Evolutionary conservation across 768 basidiomycete genomes (phyloP).

Genomic region (Arthromyces matolae): DNA sequence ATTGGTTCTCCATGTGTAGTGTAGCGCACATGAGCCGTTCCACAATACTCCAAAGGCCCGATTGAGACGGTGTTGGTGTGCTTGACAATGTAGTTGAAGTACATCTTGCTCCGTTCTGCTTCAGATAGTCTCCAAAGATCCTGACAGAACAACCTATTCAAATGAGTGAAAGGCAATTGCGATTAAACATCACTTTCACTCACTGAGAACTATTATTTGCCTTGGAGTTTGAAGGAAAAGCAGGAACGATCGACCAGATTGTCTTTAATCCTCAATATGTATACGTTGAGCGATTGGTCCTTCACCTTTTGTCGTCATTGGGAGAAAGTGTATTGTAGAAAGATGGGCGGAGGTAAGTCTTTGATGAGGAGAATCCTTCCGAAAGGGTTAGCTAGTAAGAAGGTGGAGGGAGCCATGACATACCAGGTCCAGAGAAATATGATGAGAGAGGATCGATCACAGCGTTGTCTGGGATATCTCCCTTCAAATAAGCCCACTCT

Average conservation of each 20-base stretch:
- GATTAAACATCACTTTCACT: not conserved
- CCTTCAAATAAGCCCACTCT: not conserved
- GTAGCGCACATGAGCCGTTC: conserved; percentile 10
- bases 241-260: conserved; percentile 2
- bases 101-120: not conserved
- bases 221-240: not conserved
- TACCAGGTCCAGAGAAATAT: not conserved
- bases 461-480: not conserved
- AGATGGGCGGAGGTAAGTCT: not conserved
- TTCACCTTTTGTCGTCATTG: not conserved
- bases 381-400: not conserved
- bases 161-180: not conserved
- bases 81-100: conserved; percentile 13
- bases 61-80: conserved; percentile 13
- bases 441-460: not conserved
- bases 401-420: not conserved
- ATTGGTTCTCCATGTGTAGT: not conserved
- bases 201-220: not conserved
- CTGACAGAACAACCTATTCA: not conserved
- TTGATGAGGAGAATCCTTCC: not conserved
- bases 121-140: not conserved
- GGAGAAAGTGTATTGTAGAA: not conserved
- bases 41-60: conserved; percentile 21
- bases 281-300: not conserved
- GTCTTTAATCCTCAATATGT: not conserved